Evolutionary conservation across 768 basidiomycete species (phyloP).

Genomic region (Tylopilus vinaceipallidus): DNA sequence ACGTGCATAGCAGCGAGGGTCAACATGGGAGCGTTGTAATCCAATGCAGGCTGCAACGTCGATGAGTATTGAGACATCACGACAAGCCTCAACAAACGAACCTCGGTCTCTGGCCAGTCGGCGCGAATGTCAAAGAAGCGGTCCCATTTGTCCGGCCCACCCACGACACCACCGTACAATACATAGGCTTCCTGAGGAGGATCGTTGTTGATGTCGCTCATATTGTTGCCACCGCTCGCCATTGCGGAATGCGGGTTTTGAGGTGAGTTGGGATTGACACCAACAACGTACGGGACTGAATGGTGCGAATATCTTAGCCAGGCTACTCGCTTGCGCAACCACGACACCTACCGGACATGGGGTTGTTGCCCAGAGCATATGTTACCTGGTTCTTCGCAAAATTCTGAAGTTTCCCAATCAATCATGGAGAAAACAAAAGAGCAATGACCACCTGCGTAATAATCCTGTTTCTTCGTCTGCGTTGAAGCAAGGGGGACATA

Average conservation of each 20-base stretch:
- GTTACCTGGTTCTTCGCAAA: constrained; percentile 78
- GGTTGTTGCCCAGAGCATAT: constrained; percentile 85
- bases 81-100: constrained; percentile 24
- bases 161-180: constrained; percentile 85
- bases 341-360: constrained; percentile 67
- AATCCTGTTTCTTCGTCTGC: constrained; percentile 52
- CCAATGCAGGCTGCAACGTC: constrained; percentile 60
- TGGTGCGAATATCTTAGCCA: neutral
- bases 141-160: constrained; percentile 78
- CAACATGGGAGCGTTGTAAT: constrained; percentile 90
- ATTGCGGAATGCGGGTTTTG: constrained; percentile 88
- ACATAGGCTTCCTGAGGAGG: constrained; percentile 73
- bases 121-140: constrained; percentile 81
- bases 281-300: constrained; percentile 67
- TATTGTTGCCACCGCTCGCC: constrained; percentile 79
- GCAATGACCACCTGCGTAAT: constrained; percentile 45
- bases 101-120: constrained; percentile 90
- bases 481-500: constrained; percentile 75
- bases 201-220: constrained; percentile 64
- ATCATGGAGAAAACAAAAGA: neutral
- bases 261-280: constrained; percentile 87
- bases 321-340: neutral
- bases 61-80: constrained; percentile 9
- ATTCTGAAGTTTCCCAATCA: constrained; percentile 38
- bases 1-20: constrained; percentile 79